Evolutionary conservation across 768 basidiomycete species (phyloP).

Genomic region (Serendipita sp.): DNA sequence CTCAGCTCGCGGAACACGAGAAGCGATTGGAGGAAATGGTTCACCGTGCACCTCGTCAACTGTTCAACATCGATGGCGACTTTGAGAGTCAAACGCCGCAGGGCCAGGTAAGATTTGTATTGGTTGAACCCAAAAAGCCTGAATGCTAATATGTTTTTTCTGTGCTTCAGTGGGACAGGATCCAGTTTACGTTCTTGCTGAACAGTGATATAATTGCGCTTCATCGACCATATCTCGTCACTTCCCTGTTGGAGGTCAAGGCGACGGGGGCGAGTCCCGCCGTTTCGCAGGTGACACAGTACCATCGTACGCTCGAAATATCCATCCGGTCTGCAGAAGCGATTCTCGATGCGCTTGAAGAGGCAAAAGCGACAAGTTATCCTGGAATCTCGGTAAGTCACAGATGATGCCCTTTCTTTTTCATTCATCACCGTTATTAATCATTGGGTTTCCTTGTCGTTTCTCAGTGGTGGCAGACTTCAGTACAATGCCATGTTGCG

Average conservation of each 20-base stretch:
- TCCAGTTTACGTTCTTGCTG: background rate
- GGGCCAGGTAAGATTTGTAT: background rate
- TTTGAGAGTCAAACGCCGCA: background rate
- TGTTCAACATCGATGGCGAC: background rate
- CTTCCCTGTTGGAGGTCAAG: background rate
- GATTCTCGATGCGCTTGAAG: background rate
- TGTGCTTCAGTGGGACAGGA: background rate
- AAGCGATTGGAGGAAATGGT: background rate
- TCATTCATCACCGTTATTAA: background rate
- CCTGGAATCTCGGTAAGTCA: background rate
- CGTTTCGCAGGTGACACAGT: background rate
- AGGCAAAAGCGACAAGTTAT: background rate
- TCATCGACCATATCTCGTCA: background rate
- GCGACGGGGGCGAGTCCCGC: background rate
- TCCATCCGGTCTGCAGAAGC: background rate
- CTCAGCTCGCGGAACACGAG: background rate
- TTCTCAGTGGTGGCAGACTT: constrained; percentile 1
- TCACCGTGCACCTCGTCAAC: background rate
- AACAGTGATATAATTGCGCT: background rate
- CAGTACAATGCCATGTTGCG: background rate
- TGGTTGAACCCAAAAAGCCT: no score
- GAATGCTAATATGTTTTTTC: background rate
- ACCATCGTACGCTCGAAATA: background rate
- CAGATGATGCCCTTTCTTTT: background rate
- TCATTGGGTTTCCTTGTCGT: no score